Evolutionary conservation across 1,284 basidiomycete genomes (phyloP), one percentile per base, ranked within the genome.

Genomic region (Puccinia polysora): DNA sequence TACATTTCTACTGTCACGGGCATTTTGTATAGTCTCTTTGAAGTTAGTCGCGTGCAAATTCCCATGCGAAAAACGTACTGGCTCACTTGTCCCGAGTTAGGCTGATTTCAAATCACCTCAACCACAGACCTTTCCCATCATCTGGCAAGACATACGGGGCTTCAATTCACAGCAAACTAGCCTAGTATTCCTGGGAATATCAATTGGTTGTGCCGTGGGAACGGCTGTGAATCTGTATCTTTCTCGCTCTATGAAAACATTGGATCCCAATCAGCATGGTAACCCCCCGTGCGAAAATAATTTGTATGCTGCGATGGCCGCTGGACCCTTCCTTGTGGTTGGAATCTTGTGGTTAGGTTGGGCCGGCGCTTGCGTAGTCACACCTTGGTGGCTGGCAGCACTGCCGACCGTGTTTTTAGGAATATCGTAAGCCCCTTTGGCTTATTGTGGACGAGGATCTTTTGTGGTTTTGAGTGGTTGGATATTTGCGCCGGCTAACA

Each of bases 301-400:
- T 25, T 81, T 90, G 15, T 82, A 83, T 34, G 82, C 85, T 55
- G 82, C 83, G 0, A 80, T 86, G 75, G 77, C 84, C 65, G 85
- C 84, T 1, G 84, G 84, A 0, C 86, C 86, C 0, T 76, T 86
- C 6, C 83, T 87, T 65, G 81, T 85, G 5, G 74, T 83, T 32
- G 83, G 85, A 0, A 85, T 87, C 78, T 88, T 88, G 80, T 86
- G 86, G 86, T 85, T 88, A 4, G 86, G 86, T 0, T 88, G 87
- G 87, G 84, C 86, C 0, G 86, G 86, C 12, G 77, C 85, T 65
- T 87, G 86, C 74, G 62, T 81, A 0, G 78, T 77, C 18, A 79
- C 88, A n/a, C 84, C 83, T 36, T 87, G 86, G 86, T 84, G 83
- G 74, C 85, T 86, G 5, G 85, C 86, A 1, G 85, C 81, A 18